Evolutionary conservation across 2,329 filamentous ascomycete species (phyloP).

Genomic region (Gnomoniopsis sp.): DNA sequence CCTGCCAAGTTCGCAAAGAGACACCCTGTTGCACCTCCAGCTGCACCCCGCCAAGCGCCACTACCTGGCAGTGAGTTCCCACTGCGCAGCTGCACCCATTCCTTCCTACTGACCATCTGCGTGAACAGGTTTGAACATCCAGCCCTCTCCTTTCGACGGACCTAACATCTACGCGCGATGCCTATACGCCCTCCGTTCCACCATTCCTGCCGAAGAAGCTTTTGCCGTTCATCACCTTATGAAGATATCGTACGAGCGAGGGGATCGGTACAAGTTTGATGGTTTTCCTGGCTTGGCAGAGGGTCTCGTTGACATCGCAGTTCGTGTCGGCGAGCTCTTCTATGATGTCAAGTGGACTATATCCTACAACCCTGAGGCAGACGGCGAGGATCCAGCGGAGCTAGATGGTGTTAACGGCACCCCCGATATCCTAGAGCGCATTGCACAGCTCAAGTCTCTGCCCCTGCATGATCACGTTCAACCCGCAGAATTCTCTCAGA

Average conservation of each 20-base stretch:
- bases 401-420: conserved; percentile 64
- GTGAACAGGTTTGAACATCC: conserved; percentile 21
- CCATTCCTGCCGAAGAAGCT: conserved; percentile 77
- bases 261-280: conserved; percentile 94
- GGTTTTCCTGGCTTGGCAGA: conserved; percentile 87
- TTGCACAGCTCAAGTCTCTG: conserved; percentile 58
- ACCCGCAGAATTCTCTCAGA: conserved; percentile 65
- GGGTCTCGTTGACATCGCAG: conserved; percentile 77
- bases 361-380: conserved; percentile 56
- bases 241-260: conserved; percentile 90
- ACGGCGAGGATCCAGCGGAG: conserved; percentile 50
- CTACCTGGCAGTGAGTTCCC: conserved; percentile 56
- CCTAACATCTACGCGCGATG: conserved; percentile 91
- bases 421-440: conserved; percentile 67
- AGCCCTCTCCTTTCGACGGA: conserved; percentile 53
- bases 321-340: conserved; percentile 75
- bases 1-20: conserved; percentile 63
- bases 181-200: conserved; percentile 77
- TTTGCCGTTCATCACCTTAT: conserved; percentile 92
- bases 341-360: conserved; percentile 81
- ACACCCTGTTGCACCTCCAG: conserved; percentile 36
- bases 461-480: conserved; percentile 67
- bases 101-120: not conserved
- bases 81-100: not conserved
- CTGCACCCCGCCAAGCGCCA: conserved; percentile 24